Conservation (phyloP, 352 stramenopile species). For the Pythium phragmitis region DNA sequence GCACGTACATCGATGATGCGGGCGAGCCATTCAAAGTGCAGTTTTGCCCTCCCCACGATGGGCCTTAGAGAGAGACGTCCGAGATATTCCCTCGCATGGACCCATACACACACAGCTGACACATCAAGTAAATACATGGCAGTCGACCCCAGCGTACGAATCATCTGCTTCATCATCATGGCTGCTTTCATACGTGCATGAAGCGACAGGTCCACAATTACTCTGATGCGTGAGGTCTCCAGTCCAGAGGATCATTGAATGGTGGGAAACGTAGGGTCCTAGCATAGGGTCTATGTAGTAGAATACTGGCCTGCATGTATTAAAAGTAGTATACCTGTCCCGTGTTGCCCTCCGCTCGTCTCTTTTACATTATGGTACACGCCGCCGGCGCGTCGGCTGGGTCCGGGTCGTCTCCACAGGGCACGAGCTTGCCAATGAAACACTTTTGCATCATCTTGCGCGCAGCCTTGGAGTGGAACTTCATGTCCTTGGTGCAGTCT, state of each 20-base stretch:
- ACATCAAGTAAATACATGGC: too few relatives aligned
- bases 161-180: too few relatives aligned
- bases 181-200: too few relatives aligned
- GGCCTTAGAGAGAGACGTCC: too few relatives aligned
- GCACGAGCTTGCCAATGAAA: slow-evolving; percentile 74
- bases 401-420: slow-evolving; percentile 46
- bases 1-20: slow-evolving; percentile 37
- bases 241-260: too few relatives aligned
- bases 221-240: too few relatives aligned
- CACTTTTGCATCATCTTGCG: slow-evolving; percentile 80
- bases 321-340: neutral
- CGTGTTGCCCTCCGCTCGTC: neutral
- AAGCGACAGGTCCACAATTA: too few relatives aligned
- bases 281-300: neutral
- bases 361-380: slow-evolving; percentile 71
- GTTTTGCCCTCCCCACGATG: slow-evolving; percentile 7
- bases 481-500: slow-evolving; percentile 78
- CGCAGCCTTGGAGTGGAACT: slow-evolving; percentile 78
- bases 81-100: too few relatives aligned
- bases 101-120: too few relatives aligned
- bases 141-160: too few relatives aligned
- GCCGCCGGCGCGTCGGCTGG: slow-evolving; percentile 35
- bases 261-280: too few relatives aligned
- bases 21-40: slow-evolving; percentile 30
- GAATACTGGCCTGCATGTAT: neutral